Evolutionary conservation across 148 eudicot species (phyloP).

Genomic region (Heliamphora exappendiculata): DNA sequence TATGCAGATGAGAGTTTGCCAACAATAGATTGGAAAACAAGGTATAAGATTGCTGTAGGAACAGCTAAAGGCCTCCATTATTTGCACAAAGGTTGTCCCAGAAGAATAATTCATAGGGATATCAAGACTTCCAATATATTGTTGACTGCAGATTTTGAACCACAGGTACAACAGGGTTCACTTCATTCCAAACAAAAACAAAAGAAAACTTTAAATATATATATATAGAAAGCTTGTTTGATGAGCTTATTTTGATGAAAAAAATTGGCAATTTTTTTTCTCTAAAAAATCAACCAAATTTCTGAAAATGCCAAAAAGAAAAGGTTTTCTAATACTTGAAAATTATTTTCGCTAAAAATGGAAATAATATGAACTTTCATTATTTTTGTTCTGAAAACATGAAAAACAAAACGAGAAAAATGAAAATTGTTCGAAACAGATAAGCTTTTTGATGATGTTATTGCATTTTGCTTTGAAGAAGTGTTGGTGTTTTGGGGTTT

Average conservation of each 20-base stretch:
- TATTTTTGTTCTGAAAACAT: too few species aligned
- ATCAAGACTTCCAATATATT: constrained; percentile 80
- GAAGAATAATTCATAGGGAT: constrained; percentile 92
- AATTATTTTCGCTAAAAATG: too few species aligned
- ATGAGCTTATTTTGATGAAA: too few species aligned
- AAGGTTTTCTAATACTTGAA: too few species aligned
- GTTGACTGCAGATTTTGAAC: constrained; percentile 61
- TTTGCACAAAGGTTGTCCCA: constrained; percentile 85
- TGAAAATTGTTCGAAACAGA: too few species aligned
- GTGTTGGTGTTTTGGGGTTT: neutral
- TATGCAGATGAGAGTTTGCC: constrained; percentile 57
- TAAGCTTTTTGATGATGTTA: neutral
- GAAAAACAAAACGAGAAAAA: too few species aligned
- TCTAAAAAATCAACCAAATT: too few species aligned
- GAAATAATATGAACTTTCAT: too few species aligned
- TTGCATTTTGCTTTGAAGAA: neutral
- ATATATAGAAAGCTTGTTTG: too few species aligned
- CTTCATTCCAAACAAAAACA: neutral
- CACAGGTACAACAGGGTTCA: constrained; percentile 46
- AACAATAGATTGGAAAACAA: constrained; percentile 69
- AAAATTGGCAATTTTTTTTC: too few species aligned
- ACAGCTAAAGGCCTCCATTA: constrained; percentile 82
- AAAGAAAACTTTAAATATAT: neutral
- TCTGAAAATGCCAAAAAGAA: too few species aligned
- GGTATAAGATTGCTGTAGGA: constrained; percentile 78